Evolutionary conservation across 2,329 filamentous ascomycete genomes (phyloP), one percentile per base, ranked within the genome.

Genomic region (Epicoccum sorghinum): DNA sequence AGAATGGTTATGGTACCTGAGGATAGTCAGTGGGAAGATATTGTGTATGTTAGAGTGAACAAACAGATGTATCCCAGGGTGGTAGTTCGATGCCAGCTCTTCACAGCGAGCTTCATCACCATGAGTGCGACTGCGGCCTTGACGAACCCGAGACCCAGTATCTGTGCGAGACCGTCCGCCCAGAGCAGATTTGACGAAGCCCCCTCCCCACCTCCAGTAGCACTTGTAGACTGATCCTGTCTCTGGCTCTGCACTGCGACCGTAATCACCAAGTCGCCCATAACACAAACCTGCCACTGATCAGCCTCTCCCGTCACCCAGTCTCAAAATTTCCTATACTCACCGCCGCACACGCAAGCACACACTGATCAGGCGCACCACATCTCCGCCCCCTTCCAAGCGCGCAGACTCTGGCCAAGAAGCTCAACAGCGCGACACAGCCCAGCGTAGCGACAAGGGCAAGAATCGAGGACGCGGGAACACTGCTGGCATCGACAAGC

Each of bases 321-420:
- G 18, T 18, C 18, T 18, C 18, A 18, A 18, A 3, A 18, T 18
- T 18, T 18, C 18, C 18, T 18, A 18, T 18, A 71, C 55, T 43
- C 57, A 80, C 71, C 62, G 71, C 69, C 4, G 79, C 75, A 4
- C 66, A 57, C 1, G 76, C 33, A 52, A 81, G 79, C 4, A 78
- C 55, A 52, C 72, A 77, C 61, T 83, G 82, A 72, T 84, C 82
- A 52, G 75, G n/a, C 78, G 79, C 42, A 79, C 76, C 79, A 25
- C 75, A 78, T 45, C 82, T 78, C 45, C 82, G 75, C 64, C 82
- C 75, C 45, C 69, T 69, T 39, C 53, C 67, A 59, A 80, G 76
- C 39, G 81, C 81, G 50, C 78, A 81, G 12, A 77, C 57, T 52
- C 79, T 75, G 47, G 77, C 66, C 23, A 70, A 49, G 24, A 79